A percentile compares a stretch with the other conserved stretches of the same genome.
Evolutionary conservation across 345 rosid genomes (phyloP).

Genomic region (Hypericum perforatum): DNA sequence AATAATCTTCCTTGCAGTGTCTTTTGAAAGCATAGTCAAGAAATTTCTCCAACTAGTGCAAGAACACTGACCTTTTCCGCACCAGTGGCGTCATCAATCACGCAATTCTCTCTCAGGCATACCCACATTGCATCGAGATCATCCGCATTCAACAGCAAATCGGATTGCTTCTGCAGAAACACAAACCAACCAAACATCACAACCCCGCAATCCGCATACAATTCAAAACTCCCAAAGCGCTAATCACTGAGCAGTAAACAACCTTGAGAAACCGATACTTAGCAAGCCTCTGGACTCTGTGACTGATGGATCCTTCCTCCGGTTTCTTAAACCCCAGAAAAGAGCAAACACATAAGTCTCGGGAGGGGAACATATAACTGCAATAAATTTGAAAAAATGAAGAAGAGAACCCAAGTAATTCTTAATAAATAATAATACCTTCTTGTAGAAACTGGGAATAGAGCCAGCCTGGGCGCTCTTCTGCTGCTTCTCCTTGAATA

Average conservation of each 20-base stretch:
- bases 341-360: not conserved
- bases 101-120: slow-evolving; percentile 98
- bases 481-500: slow-evolving; percentile 93
- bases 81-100: slow-evolving; percentile 93
- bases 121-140: slow-evolving; percentile 99
- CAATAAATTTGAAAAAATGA: too few relatives aligned
- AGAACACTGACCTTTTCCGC: slow-evolving; percentile 76
- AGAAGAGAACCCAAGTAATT: not conserved
- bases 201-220: not conserved
- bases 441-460: slow-evolving; percentile 90
- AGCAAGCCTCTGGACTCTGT: slow-evolving; percentile 86
- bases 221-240: not conserved
- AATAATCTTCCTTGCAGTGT: too few relatives aligned
- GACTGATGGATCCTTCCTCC: slow-evolving; percentile 93
- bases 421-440: slow-evolving; percentile 32
- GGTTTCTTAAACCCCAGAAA: slow-evolving; percentile 68
- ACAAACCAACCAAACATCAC: slow-evolving; percentile 8
- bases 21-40: too few relatives aligned
- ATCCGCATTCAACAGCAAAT: slow-evolving; percentile 86
- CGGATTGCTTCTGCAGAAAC: slow-evolving; percentile 87
- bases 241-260: not conserved
- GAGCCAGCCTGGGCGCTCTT: slow-evolving; percentile 81
- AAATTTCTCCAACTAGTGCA: not conserved
- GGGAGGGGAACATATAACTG: too few relatives aligned
- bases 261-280: slow-evolving; percentile 93